Base-by-base conservation (phyloP, 2,329 filamentous ascomycete species). In the Aspergillus sp. region DNA sequence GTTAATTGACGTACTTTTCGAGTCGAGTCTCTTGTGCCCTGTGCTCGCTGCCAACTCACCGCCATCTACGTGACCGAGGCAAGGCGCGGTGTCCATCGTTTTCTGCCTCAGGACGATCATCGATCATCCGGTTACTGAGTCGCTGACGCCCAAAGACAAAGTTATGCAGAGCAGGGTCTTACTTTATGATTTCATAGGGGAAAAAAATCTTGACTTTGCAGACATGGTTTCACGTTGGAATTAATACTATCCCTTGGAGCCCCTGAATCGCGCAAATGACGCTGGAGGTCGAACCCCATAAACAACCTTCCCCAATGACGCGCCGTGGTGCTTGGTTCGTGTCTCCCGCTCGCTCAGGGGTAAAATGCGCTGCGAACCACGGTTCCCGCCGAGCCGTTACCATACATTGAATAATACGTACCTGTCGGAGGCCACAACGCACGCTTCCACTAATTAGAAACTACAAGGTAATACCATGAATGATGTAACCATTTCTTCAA, bases 341-440 rank as follows among this genome's bases (percentile, higher is more conserved):
- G 63, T 59, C 54, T 40, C 51, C 52, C 17, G 45, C 55, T 68
- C 17, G 45, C 55, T 68, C 64, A 67, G 64, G 66, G 66, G 66
- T 66, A 66, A 65, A 59, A 42, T 50, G 20, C 56, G 52, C 58
- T 60, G 60, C 20, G 61, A 66, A 66, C 66, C 66, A 66, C 62
- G 64, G 63, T 66, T 66, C 62, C 49, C 51, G 54, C 39, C 27
- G 33, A 22, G 17, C 17, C 27, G 30, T 59, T 60, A 61, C 62
- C 61, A 41, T 56, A 57, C 53, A n/a, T 39, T 24, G 20, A 19
- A 6, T 19, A 12, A 34, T 34, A 13, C 19, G 46, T 40, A 13
- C 19, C 49, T 40, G 55, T 40, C 46, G 30, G 17, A 51, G 34
- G 48, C 48, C 24, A 51, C n/a, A 19, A 34, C 12, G 27, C 27